A percentile compares a stretch with the other conserved stretches of the same genome.
phyloP scores from a whole-genome alignment of 2,329 filamentous ascomycete genomes.

The Xylaria sp. region DNA sequence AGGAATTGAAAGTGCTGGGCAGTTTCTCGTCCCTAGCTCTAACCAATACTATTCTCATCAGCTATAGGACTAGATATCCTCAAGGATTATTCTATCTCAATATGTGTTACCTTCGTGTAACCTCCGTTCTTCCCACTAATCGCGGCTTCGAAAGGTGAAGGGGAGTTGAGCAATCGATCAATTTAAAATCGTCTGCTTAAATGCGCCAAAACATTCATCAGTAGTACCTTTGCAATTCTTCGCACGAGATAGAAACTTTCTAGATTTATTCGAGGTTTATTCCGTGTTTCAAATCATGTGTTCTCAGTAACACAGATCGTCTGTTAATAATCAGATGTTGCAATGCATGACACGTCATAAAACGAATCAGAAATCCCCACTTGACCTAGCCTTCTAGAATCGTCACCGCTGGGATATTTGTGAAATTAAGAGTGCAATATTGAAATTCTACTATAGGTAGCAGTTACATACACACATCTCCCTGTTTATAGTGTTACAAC shows the following conservation, averaged over 20 bases:
- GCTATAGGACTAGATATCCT: neutral
- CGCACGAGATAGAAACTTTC: neutral
- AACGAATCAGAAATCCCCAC: neutral
- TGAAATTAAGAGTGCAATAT: neutral
- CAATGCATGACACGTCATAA: neutral
- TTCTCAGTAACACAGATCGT: neutral
- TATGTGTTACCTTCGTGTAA: neutral
- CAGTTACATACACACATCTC: neutral
- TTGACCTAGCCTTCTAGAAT: neutral
- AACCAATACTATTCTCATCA: neutral
- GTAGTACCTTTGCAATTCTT: neutral
- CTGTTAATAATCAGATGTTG: neutral
- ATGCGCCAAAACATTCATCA: neutral
- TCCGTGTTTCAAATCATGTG: neutral
- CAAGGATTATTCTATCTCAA: neutral
- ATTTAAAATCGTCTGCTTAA: neutral
- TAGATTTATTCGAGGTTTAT: neutral
- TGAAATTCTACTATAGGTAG: neutral
- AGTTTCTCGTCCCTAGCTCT: neutral
- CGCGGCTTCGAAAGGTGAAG: neutral
- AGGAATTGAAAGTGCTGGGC: neutral
- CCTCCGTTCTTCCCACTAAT: neutral
- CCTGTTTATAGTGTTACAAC: too few species aligned
- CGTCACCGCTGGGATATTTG: neutral
- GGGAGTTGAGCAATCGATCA: neutral